phyloP scores from a whole-genome alignment of 805 yeast species.

The Candida dendrica region DNA sequence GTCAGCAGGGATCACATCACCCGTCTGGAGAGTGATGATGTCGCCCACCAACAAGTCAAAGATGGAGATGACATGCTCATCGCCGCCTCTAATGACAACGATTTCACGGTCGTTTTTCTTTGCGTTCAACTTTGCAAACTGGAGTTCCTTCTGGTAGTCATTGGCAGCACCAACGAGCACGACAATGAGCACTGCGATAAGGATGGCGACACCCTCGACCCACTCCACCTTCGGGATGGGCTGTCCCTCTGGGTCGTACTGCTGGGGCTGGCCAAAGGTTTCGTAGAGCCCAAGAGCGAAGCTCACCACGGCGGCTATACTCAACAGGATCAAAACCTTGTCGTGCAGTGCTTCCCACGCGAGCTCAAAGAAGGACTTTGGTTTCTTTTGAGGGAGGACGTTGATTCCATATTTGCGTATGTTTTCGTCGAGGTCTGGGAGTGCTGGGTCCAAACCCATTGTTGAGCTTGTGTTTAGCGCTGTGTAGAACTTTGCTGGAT shows the following conservation, averaged over 20 bases:
- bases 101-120: constrained; percentile 81
- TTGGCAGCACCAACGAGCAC: constrained; percentile 92
- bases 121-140: constrained; percentile 79
- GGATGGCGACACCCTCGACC: constrained; percentile 98
- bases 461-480: constrained; percentile 29
- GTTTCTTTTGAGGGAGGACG: constrained; percentile 60
- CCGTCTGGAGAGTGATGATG: constrained; percentile 74
- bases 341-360: constrained; percentile 86
- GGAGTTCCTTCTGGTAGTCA: constrained; percentile 94
- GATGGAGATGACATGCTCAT: constrained; percentile 60
- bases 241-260: constrained; percentile 71
- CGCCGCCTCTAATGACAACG: constrained; percentile 68
- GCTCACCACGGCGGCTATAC: constrained; percentile 84
- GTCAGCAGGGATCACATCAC: constrained; percentile 91
- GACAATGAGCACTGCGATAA: constrained; percentile 84
- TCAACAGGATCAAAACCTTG: constrained; percentile 76
- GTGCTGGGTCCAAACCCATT: constrained; percentile 34
- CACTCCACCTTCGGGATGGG: constrained; percentile 83
- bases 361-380: constrained; percentile 59
- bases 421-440: constrained; percentile 31
- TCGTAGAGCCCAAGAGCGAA: constrained; percentile 88
- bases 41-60: constrained; percentile 85
- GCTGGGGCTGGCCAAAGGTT: constrained; percentile 77
- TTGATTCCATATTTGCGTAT: constrained; percentile 58
- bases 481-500: constrained; percentile 16